Conservation (phyloP, 169 alveolate species). For the Cryptosporidium baileyi region DNA sequence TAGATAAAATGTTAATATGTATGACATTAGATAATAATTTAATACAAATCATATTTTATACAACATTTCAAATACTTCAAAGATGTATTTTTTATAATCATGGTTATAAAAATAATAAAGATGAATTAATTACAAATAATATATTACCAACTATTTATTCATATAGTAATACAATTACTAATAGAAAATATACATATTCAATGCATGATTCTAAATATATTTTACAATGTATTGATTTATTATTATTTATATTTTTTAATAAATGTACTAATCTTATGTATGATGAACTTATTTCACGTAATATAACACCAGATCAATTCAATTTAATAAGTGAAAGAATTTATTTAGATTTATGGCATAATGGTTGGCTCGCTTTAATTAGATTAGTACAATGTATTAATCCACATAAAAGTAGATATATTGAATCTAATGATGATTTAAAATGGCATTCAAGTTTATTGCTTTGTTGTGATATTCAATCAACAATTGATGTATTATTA, state of each 20-base stretch:
- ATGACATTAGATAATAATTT: slow-evolving; percentile 30
- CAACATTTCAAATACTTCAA: slow-evolving; percentile 40
- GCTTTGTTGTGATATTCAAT: slow-evolving; percentile 49
- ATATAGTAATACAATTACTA: background rate
- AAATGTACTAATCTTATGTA: background rate
- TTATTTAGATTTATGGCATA: slow-evolving; percentile 38
- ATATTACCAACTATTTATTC: background rate
- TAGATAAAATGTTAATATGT: slow-evolving; percentile 18
- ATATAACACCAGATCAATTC: background rate
- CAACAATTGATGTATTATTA: slow-evolving; percentile 23
- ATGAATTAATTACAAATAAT: background rate
- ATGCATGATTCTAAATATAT: slow-evolving; percentile 58
- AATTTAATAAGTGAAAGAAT: background rate
- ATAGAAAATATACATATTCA: slow-evolving; percentile 34
- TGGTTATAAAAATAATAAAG: too few relatives aligned
- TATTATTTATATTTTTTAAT: slow-evolving; percentile 1
- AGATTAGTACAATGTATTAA: slow-evolving; percentile 23
- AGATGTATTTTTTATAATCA: background rate
- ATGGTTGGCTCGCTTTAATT: slow-evolving; percentile 41
- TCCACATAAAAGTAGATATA: background rate
- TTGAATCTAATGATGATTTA: background rate
- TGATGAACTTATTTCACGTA: background rate
- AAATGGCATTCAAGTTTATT: slow-evolving; percentile 57
- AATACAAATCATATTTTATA: slow-evolving; percentile 14
- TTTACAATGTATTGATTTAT: slow-evolving; percentile 18